Evolutionary conservation across 495 filamentous ascomycete genomes (phyloP).

Genomic region (Zalerion maritima): DNA sequence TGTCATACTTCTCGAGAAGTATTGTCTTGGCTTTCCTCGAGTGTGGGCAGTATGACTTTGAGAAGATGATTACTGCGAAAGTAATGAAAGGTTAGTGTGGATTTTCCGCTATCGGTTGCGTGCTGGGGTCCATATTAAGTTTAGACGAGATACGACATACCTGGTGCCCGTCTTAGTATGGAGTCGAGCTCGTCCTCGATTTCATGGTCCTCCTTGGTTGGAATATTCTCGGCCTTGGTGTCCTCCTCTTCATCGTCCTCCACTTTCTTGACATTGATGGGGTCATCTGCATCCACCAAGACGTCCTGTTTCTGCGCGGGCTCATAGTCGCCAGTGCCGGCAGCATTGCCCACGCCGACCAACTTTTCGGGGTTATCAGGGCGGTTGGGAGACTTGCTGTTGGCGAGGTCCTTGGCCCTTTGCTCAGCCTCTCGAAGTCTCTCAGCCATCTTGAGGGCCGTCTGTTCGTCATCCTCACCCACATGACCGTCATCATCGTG

Average conservation of each 20-base stretch:
- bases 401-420: conserved; percentile 40
- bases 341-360: conserved; percentile 38
- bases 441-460: conserved; percentile 28
- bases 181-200: conserved; percentile 49
- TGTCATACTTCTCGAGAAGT: conserved; percentile 66
- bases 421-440: conserved; percentile 34
- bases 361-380: conserved; percentile 31
- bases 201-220: conserved; percentile 40
- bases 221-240: no score
- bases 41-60: conserved; percentile 80
- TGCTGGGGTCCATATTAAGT: no score
- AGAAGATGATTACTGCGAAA: conserved; percentile 77
- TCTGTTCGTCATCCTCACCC: conserved; percentile 27
- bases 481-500: conserved; percentile 28
- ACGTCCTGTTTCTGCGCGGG: conserved; percentile 12
- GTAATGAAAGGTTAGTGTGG: conserved; percentile 11
- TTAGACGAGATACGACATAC: no score
- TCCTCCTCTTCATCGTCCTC: conserved; percentile 30
- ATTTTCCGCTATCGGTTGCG: not conserved
- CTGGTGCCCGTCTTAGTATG: conserved; percentile 68
- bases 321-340: conserved; percentile 34
- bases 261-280: conserved; percentile 12
- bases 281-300: conserved; percentile 11
- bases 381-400: conserved; percentile 37
- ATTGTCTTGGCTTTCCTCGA: conserved; percentile 72